phyloP scores from a whole-genome alignment of 768 basidiomycete species.

The Multifurca ochricompacta region DNA sequence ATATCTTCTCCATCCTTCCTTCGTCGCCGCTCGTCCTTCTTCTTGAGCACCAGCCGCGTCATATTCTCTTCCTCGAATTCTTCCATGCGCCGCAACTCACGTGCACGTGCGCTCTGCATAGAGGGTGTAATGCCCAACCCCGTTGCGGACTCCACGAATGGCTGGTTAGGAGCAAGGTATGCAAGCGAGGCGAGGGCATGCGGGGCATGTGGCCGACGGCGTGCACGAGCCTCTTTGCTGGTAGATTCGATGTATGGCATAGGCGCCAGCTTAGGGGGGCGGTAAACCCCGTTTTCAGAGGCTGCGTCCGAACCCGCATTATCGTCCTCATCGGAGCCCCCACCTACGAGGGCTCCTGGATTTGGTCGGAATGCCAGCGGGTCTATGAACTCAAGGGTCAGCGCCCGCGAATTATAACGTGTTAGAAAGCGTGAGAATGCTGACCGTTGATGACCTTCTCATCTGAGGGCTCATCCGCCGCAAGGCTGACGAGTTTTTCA shows the following conservation, averaged over 20 bases:
- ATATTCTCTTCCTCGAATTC: constrained; percentile 96
- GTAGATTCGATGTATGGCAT: constrained; percentile 68
- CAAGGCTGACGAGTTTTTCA: constrained; percentile 80
- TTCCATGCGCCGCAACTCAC: constrained; percentile 69
- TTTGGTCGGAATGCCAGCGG: constrained; percentile 91
- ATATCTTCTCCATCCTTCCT: constrained; percentile 78
- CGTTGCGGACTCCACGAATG: constrained; percentile 63
- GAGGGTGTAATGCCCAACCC: constrained; percentile 60
- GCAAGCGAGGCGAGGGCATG: constrained; percentile 50
- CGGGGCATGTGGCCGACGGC: constrained; percentile 50
- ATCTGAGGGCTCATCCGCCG: constrained; percentile 47
- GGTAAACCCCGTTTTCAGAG: constrained; percentile 53
- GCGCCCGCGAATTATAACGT: not conserved
- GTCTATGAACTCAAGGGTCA: constrained; percentile 40
- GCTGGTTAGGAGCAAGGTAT: constrained; percentile 48
- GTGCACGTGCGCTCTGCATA: constrained; percentile 59
- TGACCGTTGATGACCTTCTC: constrained; percentile 52
- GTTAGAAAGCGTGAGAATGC: constrained; percentile 15
- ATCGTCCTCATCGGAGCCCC: constrained; percentile 31
- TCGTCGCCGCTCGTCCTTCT: constrained; percentile 70
- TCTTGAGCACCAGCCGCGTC: constrained; percentile 83
- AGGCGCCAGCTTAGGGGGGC: constrained; percentile 82
- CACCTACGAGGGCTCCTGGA: constrained; percentile 58
- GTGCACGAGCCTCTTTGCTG: constrained; percentile 41
- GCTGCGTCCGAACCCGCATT: constrained; percentile 24